These are phyloP conservation scores for Candida sanyiensis DNA, from an alignment of 805 yeast species.

Conservation along the genomic window DNA sequence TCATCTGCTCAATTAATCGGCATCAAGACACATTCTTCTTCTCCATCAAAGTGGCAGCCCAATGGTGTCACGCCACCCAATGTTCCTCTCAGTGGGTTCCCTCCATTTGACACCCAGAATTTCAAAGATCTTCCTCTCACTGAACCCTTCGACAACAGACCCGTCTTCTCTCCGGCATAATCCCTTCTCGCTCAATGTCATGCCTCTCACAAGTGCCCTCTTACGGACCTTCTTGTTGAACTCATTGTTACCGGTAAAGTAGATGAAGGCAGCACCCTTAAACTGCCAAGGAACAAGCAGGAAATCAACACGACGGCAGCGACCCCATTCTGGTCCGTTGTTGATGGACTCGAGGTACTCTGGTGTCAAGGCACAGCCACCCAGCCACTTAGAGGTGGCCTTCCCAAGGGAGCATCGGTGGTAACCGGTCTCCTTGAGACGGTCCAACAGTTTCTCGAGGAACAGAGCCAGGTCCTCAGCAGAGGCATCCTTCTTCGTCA, in stretches of 20 bases:
- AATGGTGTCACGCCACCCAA: conserved; percentile 15
- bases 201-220: conserved; percentile 36
- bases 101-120: conserved; percentile 34
- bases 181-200: conserved; percentile 38
- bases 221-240: conserved; percentile 44
- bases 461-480: conserved; percentile 20
- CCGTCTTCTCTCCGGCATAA: conserved; percentile 26
- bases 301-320: conserved; percentile 51
- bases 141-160: conserved; percentile 37
- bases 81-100: conserved; percentile 25
- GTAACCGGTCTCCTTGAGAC: conserved; percentile 26
- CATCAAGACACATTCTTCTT: conserved; percentile 1
- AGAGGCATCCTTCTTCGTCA: conserved; percentile 32
- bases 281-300: conserved; percentile 40
- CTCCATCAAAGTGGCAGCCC: not conserved
- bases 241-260: conserved; percentile 49
- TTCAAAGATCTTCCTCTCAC: conserved; percentile 41
- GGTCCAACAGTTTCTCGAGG: conserved; percentile 21
- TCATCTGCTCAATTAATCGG: not conserved
- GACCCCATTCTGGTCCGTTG: conserved; percentile 28
- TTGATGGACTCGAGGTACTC: conserved; percentile 21
- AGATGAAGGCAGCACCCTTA: conserved; percentile 43
- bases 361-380: conserved; percentile 31
- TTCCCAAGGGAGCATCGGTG: conserved; percentile 20
- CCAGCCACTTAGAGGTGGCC: conserved; percentile 27